Percentiles rank a stretch among this genome's conserved stretches.
Conservation (phyloP, 352 stramenopile genomes). For the Pythium rishiriense region DNA sequence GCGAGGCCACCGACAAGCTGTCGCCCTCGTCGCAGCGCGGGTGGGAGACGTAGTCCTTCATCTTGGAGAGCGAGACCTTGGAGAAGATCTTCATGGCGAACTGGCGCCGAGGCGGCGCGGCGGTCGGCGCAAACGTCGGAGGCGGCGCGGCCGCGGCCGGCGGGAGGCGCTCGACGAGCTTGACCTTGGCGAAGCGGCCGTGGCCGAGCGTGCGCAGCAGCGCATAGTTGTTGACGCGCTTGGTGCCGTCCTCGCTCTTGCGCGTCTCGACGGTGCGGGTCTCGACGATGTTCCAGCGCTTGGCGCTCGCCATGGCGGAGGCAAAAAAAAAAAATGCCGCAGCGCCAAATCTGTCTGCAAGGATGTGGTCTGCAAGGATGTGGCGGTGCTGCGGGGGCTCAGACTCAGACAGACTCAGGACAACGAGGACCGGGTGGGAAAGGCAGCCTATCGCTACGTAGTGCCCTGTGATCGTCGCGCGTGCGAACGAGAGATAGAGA, state of each 20-base stretch:
- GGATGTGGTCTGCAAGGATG: too few species aligned
- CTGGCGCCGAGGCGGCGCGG: constrained; percentile 31
- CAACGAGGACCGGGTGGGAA: neutral
- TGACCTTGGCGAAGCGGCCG: constrained; percentile 85
- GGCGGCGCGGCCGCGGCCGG: constrained; percentile 7
- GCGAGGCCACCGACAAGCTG: neutral
- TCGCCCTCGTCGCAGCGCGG: neutral
- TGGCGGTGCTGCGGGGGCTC: neutral
- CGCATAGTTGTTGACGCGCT: constrained; percentile 84
- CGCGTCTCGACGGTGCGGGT: constrained; percentile 47
- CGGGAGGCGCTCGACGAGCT: constrained; percentile 71
- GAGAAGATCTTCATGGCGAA: constrained; percentile 89
- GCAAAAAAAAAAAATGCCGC: too few species aligned
- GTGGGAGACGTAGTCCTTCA: constrained; percentile 76
- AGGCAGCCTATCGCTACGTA: too few species aligned
- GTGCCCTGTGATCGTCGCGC: too few species aligned
- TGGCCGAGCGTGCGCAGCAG: constrained; percentile 68
- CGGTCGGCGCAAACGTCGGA: constrained; percentile 4
- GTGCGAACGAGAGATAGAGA: too few species aligned
- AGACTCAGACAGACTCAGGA: neutral
- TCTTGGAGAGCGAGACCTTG: constrained; percentile 67
- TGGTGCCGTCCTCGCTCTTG: constrained; percentile 48
- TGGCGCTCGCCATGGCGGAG: constrained; percentile 23
- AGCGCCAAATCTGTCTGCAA: too few species aligned
- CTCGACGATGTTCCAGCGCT: constrained; percentile 72